Evolutionary conservation across 768 basidiomycete species (phyloP), one percentile per base, ranked within the genome.

Genomic region (Amanita pseudoporphyria): DNA sequence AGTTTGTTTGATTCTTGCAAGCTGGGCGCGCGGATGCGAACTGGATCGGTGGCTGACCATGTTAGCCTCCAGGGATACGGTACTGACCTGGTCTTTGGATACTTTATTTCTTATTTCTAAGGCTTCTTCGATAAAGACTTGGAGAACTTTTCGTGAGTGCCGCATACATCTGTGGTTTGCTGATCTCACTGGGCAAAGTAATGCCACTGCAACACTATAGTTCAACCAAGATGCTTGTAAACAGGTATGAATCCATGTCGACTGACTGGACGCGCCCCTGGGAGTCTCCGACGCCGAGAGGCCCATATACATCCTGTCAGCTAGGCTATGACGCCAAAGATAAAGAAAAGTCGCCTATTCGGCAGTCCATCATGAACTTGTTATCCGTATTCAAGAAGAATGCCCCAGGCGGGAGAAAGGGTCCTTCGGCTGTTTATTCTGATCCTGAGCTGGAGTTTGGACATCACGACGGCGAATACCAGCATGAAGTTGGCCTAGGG

Each of bases 351-450:
- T 82, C 79, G 4, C 78, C 79, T 2, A 64, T 86, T 44, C 75
- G 81, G 19, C 77, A 77, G 60, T 84, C 82, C 14, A 65, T 86
- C 53, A 73, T 76, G 35, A 84, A 79, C 55, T 60, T 85, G 26
- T 64, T 86, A 38, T 74, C 80, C 5, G 76, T 78, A 3, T 72
- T 84, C 66, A 81, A 73, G 64, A 82, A 77, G 61, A 65, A 61
- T n/a, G 53, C 58, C 6, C 52, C 50, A 3, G 58, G 56, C 14
- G 52, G 57, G 37, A 51, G 58, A 24, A 67, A 63, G 49, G 55
- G 53, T 5, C 57, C 56, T 40, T 49, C 56, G 18, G 57, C 55
- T 12, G 16, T 22, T 21, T 21, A 37, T 12, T 26, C 35, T 26
- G 35, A 26, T 13, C 58, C 60, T 9, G 56, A 51, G 16, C 33